Percentiles rank a stretch among this genome's conserved stretches.
These are phyloP conservation scores for Stagonosporopsis chrysanthemi DNA, from an alignment of 2,329 filamentous ascomycete species.

Conservation along the genomic window DNA sequence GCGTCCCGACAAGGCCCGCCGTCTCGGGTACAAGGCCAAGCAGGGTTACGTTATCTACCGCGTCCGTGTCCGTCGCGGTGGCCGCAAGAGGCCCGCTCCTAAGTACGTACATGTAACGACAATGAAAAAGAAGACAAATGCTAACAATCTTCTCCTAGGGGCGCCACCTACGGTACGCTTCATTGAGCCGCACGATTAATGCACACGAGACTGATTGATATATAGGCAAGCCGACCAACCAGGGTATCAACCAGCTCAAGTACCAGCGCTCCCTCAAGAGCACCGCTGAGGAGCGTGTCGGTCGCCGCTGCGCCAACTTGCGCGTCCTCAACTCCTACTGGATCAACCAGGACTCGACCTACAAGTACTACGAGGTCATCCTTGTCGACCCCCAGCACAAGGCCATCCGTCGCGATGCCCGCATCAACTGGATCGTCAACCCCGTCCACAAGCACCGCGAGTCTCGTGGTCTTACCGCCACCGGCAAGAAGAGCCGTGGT, in stretches of 20 bases:
- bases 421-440: constrained; percentile 99
- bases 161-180: constrained; percentile 93
- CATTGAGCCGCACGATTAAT: constrained; percentile 6
- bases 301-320: constrained; percentile 97
- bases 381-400: constrained; percentile 99
- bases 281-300: constrained; percentile 99
- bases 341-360: constrained; percentile 99
- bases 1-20: constrained; percentile 99
- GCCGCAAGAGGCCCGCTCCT: constrained; percentile 93
- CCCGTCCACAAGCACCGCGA: constrained; percentile 99
- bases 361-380: constrained; percentile 99
- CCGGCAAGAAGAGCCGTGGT: constrained; percentile 99
- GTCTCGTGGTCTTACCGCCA: constrained; percentile 93
- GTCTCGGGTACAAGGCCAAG: constrained; percentile 99
- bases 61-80: constrained; percentile 96
- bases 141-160: constrained; percentile 62
- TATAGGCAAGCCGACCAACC: constrained; percentile 99
- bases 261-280: constrained; percentile 99
- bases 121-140: constrained; percentile 8
- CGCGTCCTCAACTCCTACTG: constrained; percentile 99
- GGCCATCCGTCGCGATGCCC: constrained; percentile 97
- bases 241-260: constrained; percentile 99
- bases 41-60: constrained; percentile 99
- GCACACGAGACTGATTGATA: constrained; percentile 32
- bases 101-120: constrained; percentile 59